These are phyloP conservation scores for Dactylis glomerata DNA, from an alignment of 176 grass and related monocot genomes.

Conservation along the genomic window DNA sequence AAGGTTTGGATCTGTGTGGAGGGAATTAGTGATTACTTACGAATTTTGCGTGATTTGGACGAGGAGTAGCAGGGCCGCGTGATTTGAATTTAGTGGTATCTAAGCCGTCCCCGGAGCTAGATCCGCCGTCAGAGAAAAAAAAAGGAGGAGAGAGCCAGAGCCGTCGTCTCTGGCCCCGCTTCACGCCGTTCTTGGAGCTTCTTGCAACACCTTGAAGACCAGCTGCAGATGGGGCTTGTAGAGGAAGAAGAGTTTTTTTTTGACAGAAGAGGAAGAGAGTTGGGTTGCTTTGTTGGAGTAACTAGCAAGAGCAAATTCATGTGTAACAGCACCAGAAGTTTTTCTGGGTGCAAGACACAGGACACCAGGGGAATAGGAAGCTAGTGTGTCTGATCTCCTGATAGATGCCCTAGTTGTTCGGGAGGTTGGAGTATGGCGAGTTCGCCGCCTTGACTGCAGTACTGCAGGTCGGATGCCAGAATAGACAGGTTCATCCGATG, in stretches of 20 bases:
- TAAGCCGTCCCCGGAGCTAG: background rate
- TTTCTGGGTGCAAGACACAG: too few relatives aligned
- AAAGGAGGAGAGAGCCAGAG: background rate
- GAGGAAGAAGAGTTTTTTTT: background rate
- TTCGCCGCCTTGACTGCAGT: too few relatives aligned
- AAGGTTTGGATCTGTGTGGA: background rate
- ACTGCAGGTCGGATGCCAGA: too few relatives aligned
- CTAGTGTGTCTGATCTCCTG: too few relatives aligned
- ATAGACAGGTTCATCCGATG: too few relatives aligned
- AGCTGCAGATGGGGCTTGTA: background rate
- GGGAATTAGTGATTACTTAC: background rate
- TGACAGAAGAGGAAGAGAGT: background rate
- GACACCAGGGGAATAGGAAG: too few relatives aligned
- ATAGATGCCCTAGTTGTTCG: too few relatives aligned
- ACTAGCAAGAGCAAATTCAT: too few relatives aligned
- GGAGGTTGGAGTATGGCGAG: too few relatives aligned
- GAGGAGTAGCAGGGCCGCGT: background rate
- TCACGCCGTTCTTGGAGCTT: background rate
- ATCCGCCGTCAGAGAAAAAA: background rate
- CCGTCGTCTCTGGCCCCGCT: background rate
- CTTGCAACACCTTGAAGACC: background rate
- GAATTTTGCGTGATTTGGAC: background rate
- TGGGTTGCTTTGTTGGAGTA: background rate
- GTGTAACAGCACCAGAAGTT: too few relatives aligned
- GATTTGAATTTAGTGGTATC: background rate